phyloP scores from a whole-genome alignment of 495 filamentous ascomycete species.

The Amphirosellinia nigrospora region DNA sequence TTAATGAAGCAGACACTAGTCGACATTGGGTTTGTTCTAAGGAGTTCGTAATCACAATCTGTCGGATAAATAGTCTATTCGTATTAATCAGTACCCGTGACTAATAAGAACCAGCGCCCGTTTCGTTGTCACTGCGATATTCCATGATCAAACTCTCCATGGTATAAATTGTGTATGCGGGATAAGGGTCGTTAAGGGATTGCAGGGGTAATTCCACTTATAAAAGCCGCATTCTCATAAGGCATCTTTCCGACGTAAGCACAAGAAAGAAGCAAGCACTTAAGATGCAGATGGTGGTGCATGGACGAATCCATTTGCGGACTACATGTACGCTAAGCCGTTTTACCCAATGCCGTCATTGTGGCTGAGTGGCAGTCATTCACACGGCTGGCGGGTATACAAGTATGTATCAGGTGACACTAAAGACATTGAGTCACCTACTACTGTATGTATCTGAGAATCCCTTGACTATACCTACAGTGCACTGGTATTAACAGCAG shows the following conservation, averaged over 20 bases:
- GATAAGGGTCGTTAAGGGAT: background rate
- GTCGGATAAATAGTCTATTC: background rate
- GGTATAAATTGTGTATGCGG: too few species aligned
- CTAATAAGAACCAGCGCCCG: background rate
- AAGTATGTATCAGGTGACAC: conserved; percentile 4
- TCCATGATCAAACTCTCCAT: too few species aligned
- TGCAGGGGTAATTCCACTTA: background rate
- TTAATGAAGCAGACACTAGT: background rate
- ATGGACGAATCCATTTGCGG: background rate
- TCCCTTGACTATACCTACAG: background rate
- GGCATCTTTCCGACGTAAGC: background rate
- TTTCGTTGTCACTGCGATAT: too few species aligned
- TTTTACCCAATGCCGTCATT: conserved; percentile 23
- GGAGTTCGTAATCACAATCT: background rate
- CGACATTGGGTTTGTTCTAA: background rate
- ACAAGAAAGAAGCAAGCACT: conserved; percentile 8
- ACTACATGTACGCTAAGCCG: background rate
- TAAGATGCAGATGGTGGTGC: conserved; percentile 2
- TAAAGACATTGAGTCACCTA: background rate
- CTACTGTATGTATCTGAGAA: too few species aligned
- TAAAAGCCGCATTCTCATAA: background rate
- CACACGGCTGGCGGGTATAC: too few species aligned
- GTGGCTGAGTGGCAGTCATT: conserved; percentile 7
- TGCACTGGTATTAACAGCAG: background rate
- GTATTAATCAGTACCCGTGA: background rate